These are phyloP conservation scores for Pseudophaeomoniella oleicola DNA, from an alignment of 2,329 filamentous ascomycete genomes.

Conservation along the genomic window DNA sequence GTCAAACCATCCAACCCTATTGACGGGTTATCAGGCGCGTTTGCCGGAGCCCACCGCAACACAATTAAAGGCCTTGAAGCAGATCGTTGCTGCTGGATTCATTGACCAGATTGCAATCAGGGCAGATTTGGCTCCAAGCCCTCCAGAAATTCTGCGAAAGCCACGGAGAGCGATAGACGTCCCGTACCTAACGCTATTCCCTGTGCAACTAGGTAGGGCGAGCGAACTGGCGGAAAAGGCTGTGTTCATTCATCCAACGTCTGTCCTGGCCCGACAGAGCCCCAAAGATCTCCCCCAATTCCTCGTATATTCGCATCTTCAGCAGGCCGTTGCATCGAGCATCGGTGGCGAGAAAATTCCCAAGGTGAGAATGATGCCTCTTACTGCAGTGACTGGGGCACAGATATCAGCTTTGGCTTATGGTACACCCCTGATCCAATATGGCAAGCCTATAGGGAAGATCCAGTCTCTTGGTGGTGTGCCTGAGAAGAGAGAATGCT, in stretches of 20 bases:
- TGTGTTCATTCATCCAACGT: slow-evolving; percentile 80
- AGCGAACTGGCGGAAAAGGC: slow-evolving; percentile 42
- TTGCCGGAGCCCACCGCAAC: slow-evolving; percentile 49
- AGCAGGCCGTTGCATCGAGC: slow-evolving; percentile 34
- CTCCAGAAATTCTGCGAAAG: slow-evolving; percentile 51
- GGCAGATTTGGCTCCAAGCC: slow-evolving; percentile 65
- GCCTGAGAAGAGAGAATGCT: slow-evolving; percentile 53
- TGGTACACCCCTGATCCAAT: slow-evolving; percentile 68
- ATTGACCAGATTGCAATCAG: slow-evolving; percentile 90
- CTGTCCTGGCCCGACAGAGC: slow-evolving; percentile 57
- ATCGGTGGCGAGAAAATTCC: slow-evolving; percentile 37
- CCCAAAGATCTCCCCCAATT: slow-evolving; percentile 69
- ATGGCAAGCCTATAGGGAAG: slow-evolving; percentile 87
- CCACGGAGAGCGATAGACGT: slow-evolving; percentile 82
- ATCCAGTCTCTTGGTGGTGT: slow-evolving; percentile 36
- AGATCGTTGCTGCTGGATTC: slow-evolving; percentile 84
- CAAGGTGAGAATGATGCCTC: slow-evolving; percentile 74
- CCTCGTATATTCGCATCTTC: slow-evolving; percentile 74
- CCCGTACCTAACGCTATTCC: slow-evolving; percentile 74
- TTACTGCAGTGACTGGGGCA: slow-evolving; percentile 62
- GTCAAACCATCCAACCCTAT: slow-evolving; percentile 48
- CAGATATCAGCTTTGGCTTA: slow-evolving; percentile 69
- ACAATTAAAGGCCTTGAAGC: slow-evolving; percentile 67
- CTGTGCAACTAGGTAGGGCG: slow-evolving; percentile 36
- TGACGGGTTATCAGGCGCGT: slow-evolving; percentile 20